Conservation (phyloP, 345 rosid genomes). For the Gossypium stocksii region DNA sequence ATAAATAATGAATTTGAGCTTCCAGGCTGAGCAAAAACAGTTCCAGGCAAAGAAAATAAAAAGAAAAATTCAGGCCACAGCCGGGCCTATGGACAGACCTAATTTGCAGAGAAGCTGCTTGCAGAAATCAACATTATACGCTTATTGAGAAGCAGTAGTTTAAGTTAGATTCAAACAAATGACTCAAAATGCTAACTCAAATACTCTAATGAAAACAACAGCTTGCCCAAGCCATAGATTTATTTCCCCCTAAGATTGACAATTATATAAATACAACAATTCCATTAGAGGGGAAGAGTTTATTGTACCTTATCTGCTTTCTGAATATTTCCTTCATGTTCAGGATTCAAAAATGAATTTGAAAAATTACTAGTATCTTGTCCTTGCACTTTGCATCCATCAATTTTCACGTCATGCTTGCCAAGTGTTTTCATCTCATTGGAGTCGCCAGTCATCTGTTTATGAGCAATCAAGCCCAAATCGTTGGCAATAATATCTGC, state of each 20-base stretch:
- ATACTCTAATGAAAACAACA: not conserved
- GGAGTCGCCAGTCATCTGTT: not conserved
- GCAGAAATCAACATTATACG: constrained; percentile 19
- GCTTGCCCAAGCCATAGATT: not conserved
- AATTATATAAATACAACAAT: not conserved
- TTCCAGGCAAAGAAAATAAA: too few species aligned
- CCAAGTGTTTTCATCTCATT: constrained; percentile 14
- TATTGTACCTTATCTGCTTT: constrained; percentile 26
- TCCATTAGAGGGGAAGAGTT: not conserved
- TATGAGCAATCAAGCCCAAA: constrained; percentile 12
- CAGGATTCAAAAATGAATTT: constrained; percentile 18
- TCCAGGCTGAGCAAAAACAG: too few species aligned
- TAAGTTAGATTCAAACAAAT: constrained; percentile 2
- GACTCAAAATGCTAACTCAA: not conserved
- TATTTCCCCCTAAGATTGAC: not conserved
- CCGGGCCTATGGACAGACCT: too few species aligned
- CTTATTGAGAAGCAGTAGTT: constrained; percentile 7
- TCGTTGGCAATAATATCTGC: constrained; percentile 11
- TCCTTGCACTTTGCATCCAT: constrained; percentile 12
- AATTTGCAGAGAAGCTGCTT: constrained; percentile 17
- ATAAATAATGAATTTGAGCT: too few species aligned
- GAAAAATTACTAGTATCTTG: constrained; percentile 12
- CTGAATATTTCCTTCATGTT: constrained; percentile 16
- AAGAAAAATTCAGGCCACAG: too few species aligned
- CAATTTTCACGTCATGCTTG: constrained; percentile 3